These are phyloP conservation scores for Pseudogymnoascus sp. DNA, from an alignment of 2,329 filamentous ascomycete species.

Conservation along the genomic window DNA sequence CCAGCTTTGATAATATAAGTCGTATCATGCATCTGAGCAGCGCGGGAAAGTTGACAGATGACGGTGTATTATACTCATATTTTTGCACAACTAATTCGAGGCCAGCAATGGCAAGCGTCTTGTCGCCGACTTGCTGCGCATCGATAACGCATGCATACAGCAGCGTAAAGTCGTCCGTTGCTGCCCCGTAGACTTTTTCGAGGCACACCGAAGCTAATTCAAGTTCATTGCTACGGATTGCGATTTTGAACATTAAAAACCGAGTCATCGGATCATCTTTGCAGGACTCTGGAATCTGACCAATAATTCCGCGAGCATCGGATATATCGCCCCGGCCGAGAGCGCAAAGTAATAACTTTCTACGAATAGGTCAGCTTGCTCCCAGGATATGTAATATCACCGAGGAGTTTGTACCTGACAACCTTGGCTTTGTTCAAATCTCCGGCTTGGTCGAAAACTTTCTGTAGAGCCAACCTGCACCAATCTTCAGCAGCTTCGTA, in stretches of 20 bases:
- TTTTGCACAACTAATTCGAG: constrained; percentile 52
- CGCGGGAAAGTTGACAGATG: constrained; percentile 49
- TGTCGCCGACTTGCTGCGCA: constrained; percentile 58
- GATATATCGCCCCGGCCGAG: constrained; percentile 48
- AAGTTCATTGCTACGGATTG: constrained; percentile 49
- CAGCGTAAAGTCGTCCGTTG: constrained; percentile 48
- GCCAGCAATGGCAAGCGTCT: constrained; percentile 47
- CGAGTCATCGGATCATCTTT: constrained; percentile 56
- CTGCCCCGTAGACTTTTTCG: constrained; percentile 44
- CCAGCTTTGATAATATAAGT: constrained; percentile 37
- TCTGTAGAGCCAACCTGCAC: constrained; percentile 62
- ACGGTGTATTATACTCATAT: constrained; percentile 38
- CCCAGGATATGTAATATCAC: constrained; percentile 12
- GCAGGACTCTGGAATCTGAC: constrained; percentile 47
- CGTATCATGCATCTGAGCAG: constrained; percentile 54
- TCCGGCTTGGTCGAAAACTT: constrained; percentile 56
- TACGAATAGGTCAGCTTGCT: constrained; percentile 27
- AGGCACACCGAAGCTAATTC: constrained; percentile 57
- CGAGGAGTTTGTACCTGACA: constrained; percentile 14
- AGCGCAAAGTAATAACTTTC: constrained; percentile 65
- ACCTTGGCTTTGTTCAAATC: constrained; percentile 60
- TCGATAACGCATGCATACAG: constrained; percentile 76
- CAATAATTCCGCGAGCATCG: constrained; percentile 46
- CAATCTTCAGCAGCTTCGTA: constrained; percentile 53
- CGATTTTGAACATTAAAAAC: constrained; percentile 68